Percentiles rank a stretch among this genome's conserved stretches.
Conservation (phyloP, 441 rosid species). For the Mallotus repandus region DNA sequence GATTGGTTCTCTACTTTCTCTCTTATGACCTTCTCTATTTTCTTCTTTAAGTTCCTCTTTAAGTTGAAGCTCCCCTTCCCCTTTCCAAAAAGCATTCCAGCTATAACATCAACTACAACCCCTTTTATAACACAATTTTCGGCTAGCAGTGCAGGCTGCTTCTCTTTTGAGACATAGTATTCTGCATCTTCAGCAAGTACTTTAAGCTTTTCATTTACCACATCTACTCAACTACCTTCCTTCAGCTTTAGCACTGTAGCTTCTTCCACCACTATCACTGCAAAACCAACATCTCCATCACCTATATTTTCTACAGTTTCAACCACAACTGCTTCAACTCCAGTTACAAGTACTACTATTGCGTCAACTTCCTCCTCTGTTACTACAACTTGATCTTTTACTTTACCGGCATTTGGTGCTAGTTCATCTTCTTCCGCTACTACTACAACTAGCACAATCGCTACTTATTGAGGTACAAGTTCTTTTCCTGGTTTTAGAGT, state of each 20-base stretch:
- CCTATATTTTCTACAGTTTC: constrained; percentile 62
- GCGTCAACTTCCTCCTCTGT: constrained; percentile 31
- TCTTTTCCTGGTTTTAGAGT: constrained; percentile 54
- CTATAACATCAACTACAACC: constrained; percentile 31
- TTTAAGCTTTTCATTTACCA: constrained; percentile 38
- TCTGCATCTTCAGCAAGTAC: constrained; percentile 25
- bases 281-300: constrained; percentile 37
- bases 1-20: constrained; percentile 32
- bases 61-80: constrained; percentile 24
- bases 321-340: constrained; percentile 53
- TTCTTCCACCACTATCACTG: constrained; percentile 34
- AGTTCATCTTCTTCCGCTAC: constrained; percentile 38
- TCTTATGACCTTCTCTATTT: too few species aligned
- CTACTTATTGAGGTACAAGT: constrained; percentile 37
- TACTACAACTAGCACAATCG: constrained; percentile 23
- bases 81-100: constrained; percentile 32
- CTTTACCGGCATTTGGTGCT: constrained; percentile 44
- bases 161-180: constrained; percentile 21
- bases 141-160: constrained; percentile 31
- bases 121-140: constrained; percentile 31
- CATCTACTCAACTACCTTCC: constrained; percentile 46
- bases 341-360: constrained; percentile 38
- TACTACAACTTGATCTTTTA: constrained; percentile 31
- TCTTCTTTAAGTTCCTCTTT: too few species aligned
- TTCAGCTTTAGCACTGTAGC: constrained; percentile 44